Conservation (phyloP, 2,329 filamentous ascomycete species). For the Ceratocystis eucalypticola region DNA sequence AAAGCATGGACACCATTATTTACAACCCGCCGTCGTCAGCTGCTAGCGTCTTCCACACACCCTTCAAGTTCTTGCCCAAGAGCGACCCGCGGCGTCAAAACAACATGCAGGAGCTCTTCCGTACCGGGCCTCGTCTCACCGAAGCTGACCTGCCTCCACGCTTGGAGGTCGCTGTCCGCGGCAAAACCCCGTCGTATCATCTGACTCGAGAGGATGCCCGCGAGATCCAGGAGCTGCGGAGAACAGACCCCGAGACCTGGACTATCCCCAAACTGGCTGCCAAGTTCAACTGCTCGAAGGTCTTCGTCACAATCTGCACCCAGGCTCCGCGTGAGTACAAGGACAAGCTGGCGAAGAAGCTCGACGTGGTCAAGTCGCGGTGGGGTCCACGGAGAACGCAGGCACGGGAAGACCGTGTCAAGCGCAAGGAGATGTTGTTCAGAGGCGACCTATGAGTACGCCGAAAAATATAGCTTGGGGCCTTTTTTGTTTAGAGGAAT, state of each 20-base stretch:
- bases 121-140: slow-evolving; percentile 22
- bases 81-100: slow-evolving; percentile 40
- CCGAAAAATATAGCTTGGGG: background rate
- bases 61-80: slow-evolving; percentile 50
- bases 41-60: slow-evolving; percentile 49
- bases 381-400: slow-evolving; percentile 44
- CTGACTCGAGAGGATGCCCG: slow-evolving; percentile 42
- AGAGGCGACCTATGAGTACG: slow-evolving; percentile 36
- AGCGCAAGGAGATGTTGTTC: slow-evolving; percentile 40
- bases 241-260: slow-evolving; percentile 41
- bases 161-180: slow-evolving; percentile 23
- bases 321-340: slow-evolving; percentile 37
- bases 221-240: slow-evolving; percentile 45
- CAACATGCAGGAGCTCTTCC: slow-evolving; percentile 35
- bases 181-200: slow-evolving; percentile 32
- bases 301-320: slow-evolving; percentile 47
- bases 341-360: slow-evolving; percentile 32
- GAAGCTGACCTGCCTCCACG: slow-evolving; percentile 20
- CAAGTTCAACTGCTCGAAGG: slow-evolving; percentile 41
- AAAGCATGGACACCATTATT: slow-evolving; percentile 32
- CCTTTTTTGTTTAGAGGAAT: background rate
- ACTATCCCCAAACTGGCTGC: slow-evolving; percentile 39
- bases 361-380: slow-evolving; percentile 37
- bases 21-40: slow-evolving; percentile 44
- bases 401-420: slow-evolving; percentile 42